These are phyloP conservation scores for Candida wancherniae DNA, from an alignment of 805 yeast species.

Conservation along the genomic window DNA sequence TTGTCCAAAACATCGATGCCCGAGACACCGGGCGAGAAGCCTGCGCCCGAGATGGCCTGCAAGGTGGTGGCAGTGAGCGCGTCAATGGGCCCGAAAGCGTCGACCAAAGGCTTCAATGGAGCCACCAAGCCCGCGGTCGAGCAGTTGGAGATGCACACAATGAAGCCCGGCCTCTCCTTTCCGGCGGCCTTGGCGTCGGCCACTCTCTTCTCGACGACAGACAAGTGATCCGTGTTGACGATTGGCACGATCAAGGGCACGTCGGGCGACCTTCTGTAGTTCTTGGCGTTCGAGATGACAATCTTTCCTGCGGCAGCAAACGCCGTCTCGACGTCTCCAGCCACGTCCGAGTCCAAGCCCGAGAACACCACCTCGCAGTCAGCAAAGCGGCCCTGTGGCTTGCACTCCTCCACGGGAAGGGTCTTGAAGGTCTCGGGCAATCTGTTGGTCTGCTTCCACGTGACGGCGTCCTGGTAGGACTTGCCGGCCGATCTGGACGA, in stretches of 20 bases:
- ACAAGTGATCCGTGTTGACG: slow-evolving; percentile 87
- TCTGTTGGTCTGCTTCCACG: slow-evolving; percentile 89
- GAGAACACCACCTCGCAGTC: slow-evolving; percentile 94
- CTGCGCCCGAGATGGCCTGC: slow-evolving; percentile 98
- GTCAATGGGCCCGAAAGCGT: slow-evolving; percentile 85
- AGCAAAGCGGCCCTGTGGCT: slow-evolving; percentile 61
- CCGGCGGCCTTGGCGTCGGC: slow-evolving; percentile 51
- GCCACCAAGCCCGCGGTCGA: slow-evolving; percentile 98
- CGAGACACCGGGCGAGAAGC: slow-evolving; percentile 95
- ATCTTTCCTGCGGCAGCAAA: slow-evolving; percentile 78
- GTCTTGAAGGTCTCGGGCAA: slow-evolving; percentile 65
- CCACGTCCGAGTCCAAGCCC: slow-evolving; percentile 88
- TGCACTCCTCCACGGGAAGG: slow-evolving; percentile 73
- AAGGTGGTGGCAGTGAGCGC: slow-evolving; percentile 83
- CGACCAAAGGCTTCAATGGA: slow-evolving; percentile 91
- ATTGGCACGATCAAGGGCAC: slow-evolving; percentile 96
- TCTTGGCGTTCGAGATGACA: slow-evolving; percentile 92
- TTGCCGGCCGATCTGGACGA: slow-evolving; percentile 92
- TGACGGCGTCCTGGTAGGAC: slow-evolving; percentile 74
- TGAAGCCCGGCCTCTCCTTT: slow-evolving; percentile 66
- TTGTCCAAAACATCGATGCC: slow-evolving; percentile 94
- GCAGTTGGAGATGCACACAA: slow-evolving; percentile 95
- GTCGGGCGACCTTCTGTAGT: slow-evolving; percentile 79
- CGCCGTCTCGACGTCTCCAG: slow-evolving; percentile 86
- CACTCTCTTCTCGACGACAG: slow-evolving; percentile 58